phyloP scores from a whole-genome alignment of 306 rosid species.

The Malus orientalis region DNA sequence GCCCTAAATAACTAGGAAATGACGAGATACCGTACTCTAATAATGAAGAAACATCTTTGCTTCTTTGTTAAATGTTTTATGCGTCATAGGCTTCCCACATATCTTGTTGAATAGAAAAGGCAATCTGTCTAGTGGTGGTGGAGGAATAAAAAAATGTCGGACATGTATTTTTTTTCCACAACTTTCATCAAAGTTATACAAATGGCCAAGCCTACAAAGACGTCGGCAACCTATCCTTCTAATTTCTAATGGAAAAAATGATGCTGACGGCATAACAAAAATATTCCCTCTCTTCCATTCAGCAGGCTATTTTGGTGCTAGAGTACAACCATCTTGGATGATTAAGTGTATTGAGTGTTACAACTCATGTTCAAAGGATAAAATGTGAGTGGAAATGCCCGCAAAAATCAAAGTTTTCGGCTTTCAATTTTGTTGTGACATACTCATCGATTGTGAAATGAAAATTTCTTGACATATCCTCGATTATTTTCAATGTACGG shows the following conservation, averaged over 20 bases:
- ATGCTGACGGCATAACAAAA: neutral
- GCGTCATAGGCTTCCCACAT: neutral
- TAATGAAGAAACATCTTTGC: neutral
- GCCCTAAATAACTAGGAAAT: neutral
- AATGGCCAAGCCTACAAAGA: neutral
- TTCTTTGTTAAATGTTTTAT: neutral
- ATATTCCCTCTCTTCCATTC: neutral
- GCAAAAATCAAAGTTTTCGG: neutral
- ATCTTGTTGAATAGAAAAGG: neutral
- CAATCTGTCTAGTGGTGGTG: constrained; percentile 1
- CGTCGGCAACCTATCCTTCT: neutral
- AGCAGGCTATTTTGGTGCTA: neutral
- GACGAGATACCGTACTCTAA: neutral
- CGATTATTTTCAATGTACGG: fast-evolving
- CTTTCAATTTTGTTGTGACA: neutral
- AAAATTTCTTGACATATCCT: neutral
- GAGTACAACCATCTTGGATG: neutral
- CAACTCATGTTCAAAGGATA: neutral
- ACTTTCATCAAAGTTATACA: neutral
- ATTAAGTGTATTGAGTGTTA: neutral
- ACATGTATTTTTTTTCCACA: neutral
- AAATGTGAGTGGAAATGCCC: neutral
- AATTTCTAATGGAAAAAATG: neutral
- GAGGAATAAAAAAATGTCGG: neutral
- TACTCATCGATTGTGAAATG: neutral